These are phyloP conservation scores for Fusarium penzigii DNA, from an alignment of 2,329 filamentous ascomycete species.

Conservation along the genomic window DNA sequence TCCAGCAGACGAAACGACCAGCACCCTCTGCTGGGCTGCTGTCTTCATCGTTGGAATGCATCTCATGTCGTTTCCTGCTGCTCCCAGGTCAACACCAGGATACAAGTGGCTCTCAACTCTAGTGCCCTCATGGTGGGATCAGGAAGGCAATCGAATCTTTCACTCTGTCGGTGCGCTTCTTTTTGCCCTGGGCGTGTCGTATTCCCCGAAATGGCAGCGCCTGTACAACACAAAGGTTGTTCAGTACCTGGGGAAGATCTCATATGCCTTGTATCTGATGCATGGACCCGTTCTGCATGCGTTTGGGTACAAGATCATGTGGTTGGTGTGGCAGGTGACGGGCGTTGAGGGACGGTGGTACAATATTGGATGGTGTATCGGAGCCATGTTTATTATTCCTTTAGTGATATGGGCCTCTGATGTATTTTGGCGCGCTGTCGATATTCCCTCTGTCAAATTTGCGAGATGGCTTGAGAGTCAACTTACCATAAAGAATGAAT, in stretches of 20 bases:
- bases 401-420: slow-evolving; percentile 56
- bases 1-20: slow-evolving; percentile 6
- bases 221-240: slow-evolving; percentile 51
- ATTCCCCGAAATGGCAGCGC: slow-evolving; percentile 47
- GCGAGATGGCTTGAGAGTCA: slow-evolving; percentile 56
- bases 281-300: slow-evolving; percentile 58
- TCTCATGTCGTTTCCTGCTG: slow-evolving; percentile 44
- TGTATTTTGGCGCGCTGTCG: slow-evolving; percentile 56
- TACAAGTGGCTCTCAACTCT: slow-evolving; percentile 50
- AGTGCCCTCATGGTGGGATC: slow-evolving; percentile 51
- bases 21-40: slow-evolving; percentile 38
- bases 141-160: slow-evolving; percentile 56
- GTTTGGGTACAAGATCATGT: slow-evolving; percentile 53
- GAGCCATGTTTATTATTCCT: slow-evolving; percentile 51
- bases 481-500: slow-evolving; percentile 36
- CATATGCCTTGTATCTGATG: slow-evolving; percentile 62
- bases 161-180: slow-evolving; percentile 54
- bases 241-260: slow-evolving; percentile 62
- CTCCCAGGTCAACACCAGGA: slow-evolving; percentile 51
- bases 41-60: slow-evolving; percentile 54
- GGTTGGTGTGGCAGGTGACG: slow-evolving; percentile 48
- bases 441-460: slow-evolving; percentile 57
- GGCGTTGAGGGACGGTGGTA: slow-evolving; percentile 49
- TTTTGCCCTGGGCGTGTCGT: slow-evolving; percentile 52
- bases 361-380: slow-evolving; percentile 48